Evolutionary conservation across 192 early-diverging fungal genomes (phyloP), one percentile per base, ranked within the genome.

Genomic region (Coemansia sp.): DNA sequence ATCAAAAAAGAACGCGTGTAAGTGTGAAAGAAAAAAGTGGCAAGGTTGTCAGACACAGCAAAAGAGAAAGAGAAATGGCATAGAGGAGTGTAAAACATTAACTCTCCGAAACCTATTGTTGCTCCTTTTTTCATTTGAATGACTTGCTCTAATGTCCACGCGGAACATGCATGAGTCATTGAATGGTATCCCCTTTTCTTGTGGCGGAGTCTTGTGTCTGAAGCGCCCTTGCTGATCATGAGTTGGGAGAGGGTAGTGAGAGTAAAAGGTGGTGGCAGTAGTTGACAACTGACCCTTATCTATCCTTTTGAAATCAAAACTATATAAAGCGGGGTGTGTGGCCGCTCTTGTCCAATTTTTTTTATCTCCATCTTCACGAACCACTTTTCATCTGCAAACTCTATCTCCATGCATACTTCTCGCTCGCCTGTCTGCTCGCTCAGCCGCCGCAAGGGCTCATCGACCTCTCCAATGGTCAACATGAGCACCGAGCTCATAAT

Each of bases 351-450:
- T 45, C 17, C 15, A 1, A 5, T 45, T 45, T 45, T 17, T 45
- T 21, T 17, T 51, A 9, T 36, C 11, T 17, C 12, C n/a, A 53
- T 29, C 3, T 80, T 84, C 29, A 31, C 29, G 3, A n/a, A 41
- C 89, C 12, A 59, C 12, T 59, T 4, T 15, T 15, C 11, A n/a
- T 46, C 46, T 21, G 7, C 8, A 19, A 50, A 50, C 46, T 50
- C n/a, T 21, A 50, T 2, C 46, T 23, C 23, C 7, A 50, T 50
- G 46, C 19, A 19, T 17, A 11, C 62, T 45, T 45, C 17, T 25
- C 42, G 25, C 11, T 19, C 38, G 27, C 38, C 62, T 27, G 14
- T 44, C 27, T 44, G 39, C 39, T 19, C 62, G 5, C 45, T 63
- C 62, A 21, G 27, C 29, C 55, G 8, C 19, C n/a, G 19, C 46